phyloP scores from a whole-genome alignment of 1,284 basidiomycete genomes.

The Entoloma clypeatum region DNA sequence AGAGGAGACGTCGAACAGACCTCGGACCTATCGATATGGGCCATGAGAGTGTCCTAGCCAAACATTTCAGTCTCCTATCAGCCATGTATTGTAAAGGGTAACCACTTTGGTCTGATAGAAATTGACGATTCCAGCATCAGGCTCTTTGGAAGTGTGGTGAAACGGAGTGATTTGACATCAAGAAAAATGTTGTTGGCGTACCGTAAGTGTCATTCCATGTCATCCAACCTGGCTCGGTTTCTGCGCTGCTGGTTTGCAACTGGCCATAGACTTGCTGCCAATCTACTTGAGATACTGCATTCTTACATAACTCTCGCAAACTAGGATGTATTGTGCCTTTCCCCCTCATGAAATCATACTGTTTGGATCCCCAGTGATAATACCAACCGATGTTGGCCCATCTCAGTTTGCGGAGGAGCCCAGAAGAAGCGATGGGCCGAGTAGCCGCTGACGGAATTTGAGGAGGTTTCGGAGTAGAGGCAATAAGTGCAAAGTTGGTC shows the following conservation, averaged over 20 bases:
- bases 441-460: conserved; percentile 55
- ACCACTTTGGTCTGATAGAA: conserved; percentile 77
- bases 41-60: conserved; percentile 84
- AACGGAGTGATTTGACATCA: neutral
- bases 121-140: conserved; percentile 92
- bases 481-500: conserved; percentile 44
- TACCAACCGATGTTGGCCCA: conserved; percentile 94
- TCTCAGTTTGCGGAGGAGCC: conserved; percentile 68
- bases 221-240: conserved; percentile 55
- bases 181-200: conserved; percentile 27
- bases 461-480: conserved; percentile 51
- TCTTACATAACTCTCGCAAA: conserved; percentile 57
- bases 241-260: conserved; percentile 46
- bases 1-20: conserved; percentile 82
- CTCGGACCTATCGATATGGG: conserved; percentile 90
- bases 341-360: conserved; percentile 78
- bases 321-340: conserved; percentile 58
- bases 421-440: conserved; percentile 40
- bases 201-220: conserved; percentile 76
- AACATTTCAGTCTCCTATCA: neutral
- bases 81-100: neutral
- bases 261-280: conserved; percentile 65
- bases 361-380: conserved; percentile 91
- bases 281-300: conserved; percentile 56
- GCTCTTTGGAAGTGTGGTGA: conserved; percentile 46